Conservation (phyloP, 805 yeast species). For the Candida caryicola region DNA sequence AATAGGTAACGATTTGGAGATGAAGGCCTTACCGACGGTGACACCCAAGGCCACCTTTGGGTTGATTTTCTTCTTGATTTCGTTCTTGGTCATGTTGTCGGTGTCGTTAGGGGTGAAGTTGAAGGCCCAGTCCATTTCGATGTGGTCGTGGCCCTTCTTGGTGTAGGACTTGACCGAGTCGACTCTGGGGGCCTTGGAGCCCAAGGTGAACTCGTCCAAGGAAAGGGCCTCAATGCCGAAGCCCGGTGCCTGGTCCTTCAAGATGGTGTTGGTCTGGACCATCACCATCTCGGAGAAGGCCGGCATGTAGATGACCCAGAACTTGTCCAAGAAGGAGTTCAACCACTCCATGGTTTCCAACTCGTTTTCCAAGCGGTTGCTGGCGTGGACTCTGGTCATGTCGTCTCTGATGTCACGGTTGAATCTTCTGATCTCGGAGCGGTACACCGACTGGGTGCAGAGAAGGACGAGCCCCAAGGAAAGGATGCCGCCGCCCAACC, state of each 20-base stretch:
- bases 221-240: conserved; percentile 74
- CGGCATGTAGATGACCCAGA: conserved; percentile 89
- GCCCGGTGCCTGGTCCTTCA: conserved; percentile 76
- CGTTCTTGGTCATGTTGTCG: conserved; percentile 77
- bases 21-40: conserved; percentile 75
- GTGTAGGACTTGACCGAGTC: conserved; percentile 72
- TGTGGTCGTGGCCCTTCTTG: conserved; percentile 59
- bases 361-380: conserved; percentile 58
- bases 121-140: conserved; percentile 84
- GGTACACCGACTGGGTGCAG: conserved; percentile 63
- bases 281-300: conserved; percentile 74
- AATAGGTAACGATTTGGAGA: conserved; percentile 73
- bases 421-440: conserved; percentile 72
- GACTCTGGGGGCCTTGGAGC: conserved; percentile 76
- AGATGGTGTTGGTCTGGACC: conserved; percentile 61
- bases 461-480: conserved; percentile 58
- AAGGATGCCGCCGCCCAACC: conserved; percentile 61
- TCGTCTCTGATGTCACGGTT: conserved; percentile 75
- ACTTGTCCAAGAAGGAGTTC: conserved; percentile 71
- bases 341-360: conserved; percentile 80
- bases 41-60: conserved; percentile 83
- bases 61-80: conserved; percentile 64
- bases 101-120: conserved; percentile 80
- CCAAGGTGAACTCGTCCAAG: conserved; percentile 75
- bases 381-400: conserved; percentile 61